phyloP scores from a whole-genome alignment of 176 grass and related monocot genomes.

The Carex kokanica region DNA sequence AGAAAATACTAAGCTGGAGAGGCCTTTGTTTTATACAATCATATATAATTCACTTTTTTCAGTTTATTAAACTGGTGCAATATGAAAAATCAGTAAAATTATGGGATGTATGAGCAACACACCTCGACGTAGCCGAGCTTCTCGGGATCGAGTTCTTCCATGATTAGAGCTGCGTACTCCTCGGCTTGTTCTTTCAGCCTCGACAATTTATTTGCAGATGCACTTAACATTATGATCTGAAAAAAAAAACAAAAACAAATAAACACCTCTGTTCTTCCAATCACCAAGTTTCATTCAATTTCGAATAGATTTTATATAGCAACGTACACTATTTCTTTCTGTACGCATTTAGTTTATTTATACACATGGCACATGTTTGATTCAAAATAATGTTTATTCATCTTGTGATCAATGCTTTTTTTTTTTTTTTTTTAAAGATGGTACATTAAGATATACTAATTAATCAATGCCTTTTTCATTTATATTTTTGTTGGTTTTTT shows the following conservation, averaged over 20 bases:
- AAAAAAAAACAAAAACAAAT: constrained; percentile 27
- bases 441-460: neutral
- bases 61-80: neutral
- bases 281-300: neutral
- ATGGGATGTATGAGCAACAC: neutral
- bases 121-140: constrained; percentile 95
- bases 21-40: too few relatives aligned
- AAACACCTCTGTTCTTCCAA: too few relatives aligned
- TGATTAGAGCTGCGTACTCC: constrained; percentile 92
- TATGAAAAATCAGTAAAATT: neutral
- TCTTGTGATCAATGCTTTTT: neutral
- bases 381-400: neutral
- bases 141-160: constrained; percentile 96
- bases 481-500: neutral
- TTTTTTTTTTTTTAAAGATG: neutral
- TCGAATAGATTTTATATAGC: neutral
- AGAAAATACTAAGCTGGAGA: too few relatives aligned
- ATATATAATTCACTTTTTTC: too few relatives aligned
- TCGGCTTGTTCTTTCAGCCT: constrained; percentile 92
- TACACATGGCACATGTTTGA: neutral
- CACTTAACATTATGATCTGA: constrained; percentile 93
- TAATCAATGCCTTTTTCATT: neutral
- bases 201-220: constrained; percentile 76
- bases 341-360: neutral
- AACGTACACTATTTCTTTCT: neutral